These are phyloP conservation scores for Punctularia strigosozonata DNA, from an alignment of 768 basidiomycete genomes.

Conservation along the genomic window DNA sequence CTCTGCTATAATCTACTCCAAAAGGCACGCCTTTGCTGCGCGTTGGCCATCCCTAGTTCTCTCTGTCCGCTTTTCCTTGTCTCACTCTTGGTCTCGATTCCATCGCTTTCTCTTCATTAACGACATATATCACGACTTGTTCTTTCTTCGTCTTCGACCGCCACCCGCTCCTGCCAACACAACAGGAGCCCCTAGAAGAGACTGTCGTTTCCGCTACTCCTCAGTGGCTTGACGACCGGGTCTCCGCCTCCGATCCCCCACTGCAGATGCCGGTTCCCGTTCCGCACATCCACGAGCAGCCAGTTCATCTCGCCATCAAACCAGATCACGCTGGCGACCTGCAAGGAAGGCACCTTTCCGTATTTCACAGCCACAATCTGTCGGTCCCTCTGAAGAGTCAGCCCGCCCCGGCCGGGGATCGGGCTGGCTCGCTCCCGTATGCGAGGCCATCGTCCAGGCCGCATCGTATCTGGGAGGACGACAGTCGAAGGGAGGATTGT, in stretches of 20 bases:
- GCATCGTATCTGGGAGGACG: constrained; percentile 56
- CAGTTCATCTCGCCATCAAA: constrained; percentile 61
- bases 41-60: constrained; percentile 58
- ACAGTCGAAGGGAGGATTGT: too few species aligned
- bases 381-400: constrained; percentile 49
- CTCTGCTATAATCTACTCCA: too few species aligned
- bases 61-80: constrained; percentile 18
- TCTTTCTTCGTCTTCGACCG: constrained; percentile 24
- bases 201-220: constrained; percentile 26
- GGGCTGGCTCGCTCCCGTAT: constrained; percentile 68
- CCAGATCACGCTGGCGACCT: constrained; percentile 30
- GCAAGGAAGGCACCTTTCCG: constrained; percentile 24
- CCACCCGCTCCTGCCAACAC: constrained; percentile 26
- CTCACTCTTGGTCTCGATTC: constrained; percentile 18
- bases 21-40: constrained; percentile 94
- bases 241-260: neutral
- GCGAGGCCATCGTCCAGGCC: constrained; percentile 62
- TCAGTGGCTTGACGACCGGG: neutral
- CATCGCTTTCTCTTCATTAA: constrained; percentile 27
- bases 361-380: constrained; percentile 42
- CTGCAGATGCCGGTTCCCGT: constrained; percentile 85
- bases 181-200: constrained; percentile 25
- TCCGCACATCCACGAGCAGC: constrained; percentile 43
- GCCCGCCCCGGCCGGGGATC: constrained; percentile 51
- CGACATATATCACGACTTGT: constrained; percentile 68